phyloP scores from a whole-genome alignment of 345 rosid species.

The Populus simonii region DNA sequence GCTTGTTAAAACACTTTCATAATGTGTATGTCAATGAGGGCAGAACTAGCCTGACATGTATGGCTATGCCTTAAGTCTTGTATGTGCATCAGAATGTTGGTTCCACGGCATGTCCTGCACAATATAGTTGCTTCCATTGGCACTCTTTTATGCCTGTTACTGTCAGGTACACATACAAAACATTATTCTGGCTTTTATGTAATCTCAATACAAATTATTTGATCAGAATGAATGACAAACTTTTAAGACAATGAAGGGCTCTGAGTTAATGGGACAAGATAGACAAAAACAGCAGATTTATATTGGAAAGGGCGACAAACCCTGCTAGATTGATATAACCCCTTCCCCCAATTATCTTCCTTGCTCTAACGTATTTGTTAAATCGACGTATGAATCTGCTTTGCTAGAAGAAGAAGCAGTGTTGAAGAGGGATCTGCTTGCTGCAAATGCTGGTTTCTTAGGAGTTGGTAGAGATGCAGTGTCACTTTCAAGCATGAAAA shows the following conservation, averaged over 20 bases:
- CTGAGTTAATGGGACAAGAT: not conserved
- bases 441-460: conserved; percentile 30
- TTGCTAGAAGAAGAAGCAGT: conserved; percentile 13
- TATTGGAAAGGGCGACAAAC: not conserved
- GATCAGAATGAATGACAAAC: not conserved
- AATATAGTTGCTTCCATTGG: too few species aligned
- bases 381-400: not conserved
- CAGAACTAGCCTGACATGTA: too few species aligned
- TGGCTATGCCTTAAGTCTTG: too few species aligned
- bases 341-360: not conserved
- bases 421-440: not conserved
- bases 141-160: too few species aligned
- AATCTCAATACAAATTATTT: not conserved
- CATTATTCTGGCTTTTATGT: not conserved
- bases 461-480: conserved; percentile 23
- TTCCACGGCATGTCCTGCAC: too few species aligned
- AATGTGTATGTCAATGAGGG: too few species aligned
- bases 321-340: not conserved
- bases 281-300: not conserved
- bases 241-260: not conserved
- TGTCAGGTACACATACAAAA: too few species aligned
- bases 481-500: conserved; percentile 22
- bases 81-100: too few species aligned
- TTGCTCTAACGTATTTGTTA: not conserved
- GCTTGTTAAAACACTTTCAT: too few species aligned